Percentiles rank a stretch among this genome's conserved stretches.
Conservation (phyloP, 768 basidiomycete genomes). For the Suillus plorans region DNA sequence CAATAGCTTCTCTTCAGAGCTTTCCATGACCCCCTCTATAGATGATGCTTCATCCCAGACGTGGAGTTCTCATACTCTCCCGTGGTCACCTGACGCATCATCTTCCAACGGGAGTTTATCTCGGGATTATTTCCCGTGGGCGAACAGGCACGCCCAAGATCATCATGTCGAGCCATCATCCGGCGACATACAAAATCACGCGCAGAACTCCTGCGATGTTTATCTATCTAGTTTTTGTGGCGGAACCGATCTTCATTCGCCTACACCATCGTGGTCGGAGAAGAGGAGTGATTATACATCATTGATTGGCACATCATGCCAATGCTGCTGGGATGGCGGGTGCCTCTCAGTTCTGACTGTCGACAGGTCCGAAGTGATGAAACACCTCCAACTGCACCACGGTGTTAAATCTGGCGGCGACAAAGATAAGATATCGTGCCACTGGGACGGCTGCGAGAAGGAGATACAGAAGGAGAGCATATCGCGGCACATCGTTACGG, state of each 20-base stretch:
- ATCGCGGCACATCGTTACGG: slow-evolving; percentile 21
- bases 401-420: slow-evolving; percentile 7
- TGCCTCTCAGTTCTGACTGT: no score
- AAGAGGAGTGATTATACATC: no score
- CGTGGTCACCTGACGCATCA: not conserved
- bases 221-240: not conserved
- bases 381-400: not conserved
- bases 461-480: slow-evolving; percentile 27
- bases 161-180: no score
- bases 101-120: not conserved
- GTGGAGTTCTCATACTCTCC: no score
- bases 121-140: not conserved
- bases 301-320: not conserved
- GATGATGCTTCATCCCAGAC: not conserved
- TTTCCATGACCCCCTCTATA: no score
- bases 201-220: not conserved
- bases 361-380: not conserved
- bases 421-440: slow-evolving; percentile 11
- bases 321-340: not conserved
- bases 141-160: no score
- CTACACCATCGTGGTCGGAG: not conserved
- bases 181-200: no score
- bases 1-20: no score
- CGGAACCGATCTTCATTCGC: not conserved
- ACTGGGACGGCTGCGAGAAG: slow-evolving; percentile 19